Evolutionary conservation across 306 rosid genomes (phyloP).

Genomic region (Phaseolus lunatus): DNA sequence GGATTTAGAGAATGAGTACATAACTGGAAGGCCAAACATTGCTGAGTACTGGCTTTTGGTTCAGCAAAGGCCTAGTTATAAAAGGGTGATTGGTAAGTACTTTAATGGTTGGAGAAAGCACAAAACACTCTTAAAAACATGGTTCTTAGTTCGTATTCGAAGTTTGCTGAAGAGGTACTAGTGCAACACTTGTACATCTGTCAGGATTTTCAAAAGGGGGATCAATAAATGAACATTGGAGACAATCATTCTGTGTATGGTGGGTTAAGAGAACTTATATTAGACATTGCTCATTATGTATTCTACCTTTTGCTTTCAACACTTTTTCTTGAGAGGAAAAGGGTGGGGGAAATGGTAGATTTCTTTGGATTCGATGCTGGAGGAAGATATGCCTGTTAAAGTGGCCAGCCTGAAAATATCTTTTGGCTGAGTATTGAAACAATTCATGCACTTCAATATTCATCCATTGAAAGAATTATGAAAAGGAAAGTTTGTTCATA

Average conservation of each 20-base stretch:
- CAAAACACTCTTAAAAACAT: slow-evolving; percentile 11
- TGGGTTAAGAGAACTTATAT: neutral
- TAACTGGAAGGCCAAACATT: slow-evolving; percentile 1
- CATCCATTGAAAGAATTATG: neutral
- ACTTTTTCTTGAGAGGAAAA: neutral
- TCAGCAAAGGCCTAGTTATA: slow-evolving; percentile 26
- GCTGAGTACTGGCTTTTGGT: slow-evolving; percentile 17
- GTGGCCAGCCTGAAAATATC: neutral
- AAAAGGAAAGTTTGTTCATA: neutral
- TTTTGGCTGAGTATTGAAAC: neutral
- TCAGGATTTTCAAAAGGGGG: neutral
- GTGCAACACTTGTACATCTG: neutral
- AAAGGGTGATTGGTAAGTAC: slow-evolving; percentile 21
- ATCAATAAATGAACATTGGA: neutral
- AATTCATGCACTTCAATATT: slow-evolving; percentile 2
- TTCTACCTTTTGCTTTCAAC: neutral
- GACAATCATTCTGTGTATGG: neutral
- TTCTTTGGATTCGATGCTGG: no score
- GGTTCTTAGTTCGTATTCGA: slow-evolving; percentile 19
- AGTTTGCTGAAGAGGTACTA: slow-evolving; percentile 16
- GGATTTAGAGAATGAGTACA: slow-evolving; percentile 31
- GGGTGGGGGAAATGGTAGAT: neutral
- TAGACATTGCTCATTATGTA: neutral
- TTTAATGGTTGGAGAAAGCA: slow-evolving; percentile 25
- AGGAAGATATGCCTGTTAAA: neutral